These are phyloP conservation scores for Didymellaceae sp. DNA, from an alignment of 2,329 filamentous ascomycete species.

Conservation along the genomic window DNA sequence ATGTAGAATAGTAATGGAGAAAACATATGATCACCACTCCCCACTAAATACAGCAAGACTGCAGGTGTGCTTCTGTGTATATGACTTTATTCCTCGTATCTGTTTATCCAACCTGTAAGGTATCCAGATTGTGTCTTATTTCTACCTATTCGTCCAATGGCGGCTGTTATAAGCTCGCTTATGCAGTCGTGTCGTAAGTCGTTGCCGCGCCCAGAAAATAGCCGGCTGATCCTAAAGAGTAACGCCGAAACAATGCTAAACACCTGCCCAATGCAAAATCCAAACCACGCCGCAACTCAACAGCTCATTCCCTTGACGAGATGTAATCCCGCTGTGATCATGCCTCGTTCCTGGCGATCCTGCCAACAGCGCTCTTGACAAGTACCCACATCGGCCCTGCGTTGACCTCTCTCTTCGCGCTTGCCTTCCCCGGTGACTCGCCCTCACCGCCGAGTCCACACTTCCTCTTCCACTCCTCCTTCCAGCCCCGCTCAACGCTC, in stretches of 20 bases:
- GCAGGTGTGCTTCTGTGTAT: no score
- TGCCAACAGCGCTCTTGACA: constrained; percentile 32
- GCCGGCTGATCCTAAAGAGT: constrained; percentile 5
- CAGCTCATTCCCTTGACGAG: neutral
- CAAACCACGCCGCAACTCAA: constrained; percentile 11
- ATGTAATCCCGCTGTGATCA: constrained; percentile 9
- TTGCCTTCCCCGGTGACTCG: constrained; percentile 7
- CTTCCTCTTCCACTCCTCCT: constrained; percentile 33
- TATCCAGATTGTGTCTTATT: neutral
- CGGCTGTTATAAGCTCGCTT: constrained; percentile 18
- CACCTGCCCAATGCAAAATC: constrained; percentile 18
- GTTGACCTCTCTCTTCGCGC: constrained; percentile 29
- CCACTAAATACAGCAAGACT: neutral
- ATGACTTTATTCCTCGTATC: neutral
- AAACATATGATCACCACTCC: constrained; percentile 1
- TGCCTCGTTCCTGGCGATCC: constrained; percentile 34
- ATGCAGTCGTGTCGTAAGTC: constrained; percentile 18
- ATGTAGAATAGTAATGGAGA: constrained; percentile 23
- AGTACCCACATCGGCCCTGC: constrained; percentile 39
- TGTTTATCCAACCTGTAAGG: no score
- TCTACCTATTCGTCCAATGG: constrained; percentile 7
- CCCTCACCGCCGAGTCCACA: constrained; percentile 29
- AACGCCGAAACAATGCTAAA: constrained; percentile 18
- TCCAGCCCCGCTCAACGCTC: constrained; percentile 30
- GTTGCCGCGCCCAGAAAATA: constrained; percentile 14